phyloP scores from a whole-genome alignment of 306 rosid species.

The Hippophae tibetana region DNA sequence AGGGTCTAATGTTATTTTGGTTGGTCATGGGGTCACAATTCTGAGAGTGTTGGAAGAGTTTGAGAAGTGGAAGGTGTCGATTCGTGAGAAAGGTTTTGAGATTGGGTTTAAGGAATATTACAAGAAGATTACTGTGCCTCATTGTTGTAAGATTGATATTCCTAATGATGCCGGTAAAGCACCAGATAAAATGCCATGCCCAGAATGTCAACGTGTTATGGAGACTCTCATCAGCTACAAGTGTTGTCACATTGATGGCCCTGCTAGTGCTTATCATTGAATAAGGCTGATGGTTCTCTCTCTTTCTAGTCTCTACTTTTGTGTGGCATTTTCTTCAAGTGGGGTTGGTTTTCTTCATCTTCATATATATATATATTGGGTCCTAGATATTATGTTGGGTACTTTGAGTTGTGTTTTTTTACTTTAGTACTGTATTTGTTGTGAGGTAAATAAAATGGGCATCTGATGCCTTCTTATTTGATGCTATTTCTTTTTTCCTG shows the following conservation, averaged over 20 bases:
- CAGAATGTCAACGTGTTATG: slow-evolving; percentile 41
- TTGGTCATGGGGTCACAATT: slow-evolving; percentile 28
- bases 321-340: too few species aligned
- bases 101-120: slow-evolving; percentile 4
- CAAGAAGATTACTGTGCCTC: background rate
- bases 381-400: too few species aligned
- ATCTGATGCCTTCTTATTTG: too few species aligned
- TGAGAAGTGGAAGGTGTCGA: slow-evolving; percentile 23
- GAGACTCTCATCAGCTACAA: slow-evolving; percentile 36
- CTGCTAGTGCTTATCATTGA: background rate
- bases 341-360: too few species aligned
- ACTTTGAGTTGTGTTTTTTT: too few species aligned
- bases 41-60: slow-evolving; percentile 24
- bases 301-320: background rate
- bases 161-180: slow-evolving; percentile 25
- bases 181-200: slow-evolving; percentile 32
- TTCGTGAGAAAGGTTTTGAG: slow-evolving; percentile 21
- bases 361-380: too few species aligned
- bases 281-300: background rate
- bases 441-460: too few species aligned
- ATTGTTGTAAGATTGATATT: slow-evolving; percentile 20
- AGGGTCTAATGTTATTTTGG: slow-evolving; percentile 19
- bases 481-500: too few species aligned
- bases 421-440: too few species aligned
- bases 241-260: slow-evolving; percentile 33